These are phyloP conservation scores for Leishmania major DNA, from an alignment of 208 protist species.

Conservation along the genomic window DNA sequence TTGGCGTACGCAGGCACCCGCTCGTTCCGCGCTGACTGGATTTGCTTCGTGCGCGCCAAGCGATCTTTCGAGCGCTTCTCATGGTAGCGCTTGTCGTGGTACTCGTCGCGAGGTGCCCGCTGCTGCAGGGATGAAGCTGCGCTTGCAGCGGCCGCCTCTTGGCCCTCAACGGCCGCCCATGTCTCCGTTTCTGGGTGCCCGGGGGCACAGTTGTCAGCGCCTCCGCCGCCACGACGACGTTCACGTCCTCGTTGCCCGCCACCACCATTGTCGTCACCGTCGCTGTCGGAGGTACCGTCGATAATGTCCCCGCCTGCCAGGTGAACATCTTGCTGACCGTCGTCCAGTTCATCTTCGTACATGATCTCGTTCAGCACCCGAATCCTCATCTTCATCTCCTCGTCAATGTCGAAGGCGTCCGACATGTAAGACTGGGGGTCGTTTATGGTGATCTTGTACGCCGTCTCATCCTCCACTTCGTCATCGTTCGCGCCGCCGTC, in stretches of 20 bases:
- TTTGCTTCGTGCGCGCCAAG: conserved; percentile 44
- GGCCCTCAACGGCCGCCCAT: not conserved
- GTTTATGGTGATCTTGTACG: conserved; percentile 24
- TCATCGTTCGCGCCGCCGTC: conserved; percentile 16
- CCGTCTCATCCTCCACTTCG: conserved; percentile 18
- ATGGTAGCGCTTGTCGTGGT: conserved; percentile 81
- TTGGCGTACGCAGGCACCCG: conserved; percentile 54
- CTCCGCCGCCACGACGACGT: not conserved
- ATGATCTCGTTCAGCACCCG: conserved; percentile 84
- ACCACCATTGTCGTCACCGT: conserved; percentile 6
- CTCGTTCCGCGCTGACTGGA: conserved; percentile 30
- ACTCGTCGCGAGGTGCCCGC: conserved; percentile 50
- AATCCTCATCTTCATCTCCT: conserved; percentile 80
- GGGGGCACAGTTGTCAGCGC: not conserved
- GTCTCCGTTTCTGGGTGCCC: not conserved
- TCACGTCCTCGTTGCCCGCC: conserved; percentile 8
- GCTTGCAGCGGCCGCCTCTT: not conserved
- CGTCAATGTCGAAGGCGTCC: conserved; percentile 73
- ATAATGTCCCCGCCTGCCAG: conserved; percentile 30
- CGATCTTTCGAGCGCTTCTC: conserved; percentile 55
- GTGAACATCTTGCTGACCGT: conserved; percentile 60
- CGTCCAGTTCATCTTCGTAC: conserved; percentile 92
- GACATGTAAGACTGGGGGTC: conserved; percentile 32
- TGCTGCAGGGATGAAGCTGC: not conserved
- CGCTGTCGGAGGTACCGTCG: conserved; percentile 27